Evolutionary conservation across 352 stramenopile genomes (phyloP), one percentile per base, ranked within the genome.

Genomic region (Sclerospora graminicola): DNA sequence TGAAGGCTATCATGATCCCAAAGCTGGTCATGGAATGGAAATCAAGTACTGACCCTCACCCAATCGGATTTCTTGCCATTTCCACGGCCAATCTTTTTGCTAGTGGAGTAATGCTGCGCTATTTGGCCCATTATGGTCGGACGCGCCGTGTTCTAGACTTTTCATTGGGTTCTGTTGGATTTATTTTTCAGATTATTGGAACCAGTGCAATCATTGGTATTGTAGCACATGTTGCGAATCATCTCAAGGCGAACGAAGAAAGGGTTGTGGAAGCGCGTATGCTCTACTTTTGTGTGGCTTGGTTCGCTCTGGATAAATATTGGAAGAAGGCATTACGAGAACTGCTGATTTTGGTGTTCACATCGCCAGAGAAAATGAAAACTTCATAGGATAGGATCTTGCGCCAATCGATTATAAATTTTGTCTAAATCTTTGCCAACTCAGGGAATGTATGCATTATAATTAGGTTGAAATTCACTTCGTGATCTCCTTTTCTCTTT

Each of bases 51-150:
- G 37, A 52, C n/a, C 67, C 69, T 0, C 74, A 86, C 42, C 70
- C 71, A 4, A 19, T 73, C 8, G 61, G 54, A n/a, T 87, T 87
- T 36, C 49, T 85, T 28, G 39, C 74, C 7, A 51, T 84, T 23
- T 84, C 60, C 14, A 77, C 69, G 19, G 69, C 72, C 32, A 87
- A 87, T 37, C 51, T 87, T n/a, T 87, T 73, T 30, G 75, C 75
- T 2, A 87, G 75, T 44, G 69, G 68, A 1, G 27, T 74, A 23
- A 66, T 81, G 44, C 38, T 84, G 43, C 67, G 64, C 11, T 82
- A 70, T 37, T 47, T 87, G 32, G 58, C 47, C 26, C 63, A 84
- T 37, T 82, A 75, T 42, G 38, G 66, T 41, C 41, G 49, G 10
- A 66, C 68, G 15, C 39, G 55, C 10, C 60, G 53, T 26, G 24